phyloP scores from a whole-genome alignment of 148 eudicot species.

The Vaccinium darrowii region DNA sequence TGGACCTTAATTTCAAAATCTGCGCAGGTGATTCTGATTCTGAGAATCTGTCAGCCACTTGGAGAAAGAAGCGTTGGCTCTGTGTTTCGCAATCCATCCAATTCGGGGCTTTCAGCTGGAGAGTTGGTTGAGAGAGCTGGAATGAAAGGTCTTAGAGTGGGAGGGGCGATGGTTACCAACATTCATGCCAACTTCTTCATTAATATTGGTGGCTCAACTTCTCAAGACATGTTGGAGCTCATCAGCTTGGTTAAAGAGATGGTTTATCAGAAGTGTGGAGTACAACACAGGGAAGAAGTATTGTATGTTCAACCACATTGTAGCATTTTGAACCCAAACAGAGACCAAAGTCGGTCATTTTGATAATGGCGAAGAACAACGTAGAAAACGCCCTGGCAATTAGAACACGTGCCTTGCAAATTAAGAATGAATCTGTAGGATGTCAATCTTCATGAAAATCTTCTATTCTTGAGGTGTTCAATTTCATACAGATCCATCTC shows the following conservation, averaged over 20 bases:
- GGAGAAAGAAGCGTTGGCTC: conserved; percentile 26
- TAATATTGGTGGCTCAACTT: conserved; percentile 23
- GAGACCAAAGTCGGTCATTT: not conserved
- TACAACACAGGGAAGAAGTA: conserved; percentile 25
- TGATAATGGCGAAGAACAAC: not conserved
- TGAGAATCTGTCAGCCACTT: conserved; percentile 24
- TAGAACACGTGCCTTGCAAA: not conserved
- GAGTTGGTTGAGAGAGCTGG: conserved; percentile 27
- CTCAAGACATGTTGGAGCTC: conserved; percentile 24
- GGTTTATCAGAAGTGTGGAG: conserved; percentile 17
- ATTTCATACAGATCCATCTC: not conserved
- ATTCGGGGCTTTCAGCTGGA: conserved; percentile 16
- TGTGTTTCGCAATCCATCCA: conserved; percentile 25
- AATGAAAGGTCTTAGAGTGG: conserved; percentile 21
- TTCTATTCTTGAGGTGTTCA: not conserved
- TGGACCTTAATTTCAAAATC: conserved; percentile 13
- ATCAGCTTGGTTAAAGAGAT: conserved; percentile 25
- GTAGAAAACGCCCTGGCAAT: not conserved
- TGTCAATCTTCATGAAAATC: not conserved
- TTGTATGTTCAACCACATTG: conserved; percentile 16
- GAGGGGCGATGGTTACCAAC: conserved; percentile 27
- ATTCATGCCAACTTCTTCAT: conserved; percentile 30
- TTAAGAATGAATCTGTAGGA: not conserved
- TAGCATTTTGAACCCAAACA: not conserved
- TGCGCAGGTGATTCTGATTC: too few species aligned